Base-by-base conservation (phyloP, 805 yeast genomes). In the Candida berthetii region DNA sequence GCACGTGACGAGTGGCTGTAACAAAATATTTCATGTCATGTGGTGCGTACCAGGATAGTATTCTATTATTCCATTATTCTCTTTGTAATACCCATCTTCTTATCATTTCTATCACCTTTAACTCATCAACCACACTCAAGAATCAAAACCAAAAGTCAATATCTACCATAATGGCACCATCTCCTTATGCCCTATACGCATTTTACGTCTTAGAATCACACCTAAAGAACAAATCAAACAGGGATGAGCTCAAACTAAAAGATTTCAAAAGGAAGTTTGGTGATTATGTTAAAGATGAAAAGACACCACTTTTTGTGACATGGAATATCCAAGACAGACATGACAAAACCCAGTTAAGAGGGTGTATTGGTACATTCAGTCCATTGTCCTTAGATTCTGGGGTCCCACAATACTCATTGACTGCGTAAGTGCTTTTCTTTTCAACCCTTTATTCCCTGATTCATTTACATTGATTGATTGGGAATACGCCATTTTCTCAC, bases 361-460 rank as follows among this genome's bases (percentile, higher is more conserved):
- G 99, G 0, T 91, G 99, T 56, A 93, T 91, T 41, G 99, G 99
- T 1, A 90, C 96, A 0, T 93, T 93, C 58, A 65, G 70, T 16
- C 63, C 74, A 14, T 58, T 73, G 42, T 68, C 72, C 0, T 50
- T 85, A 2, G 79, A 72, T 15, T 39, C 54, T 1, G 96, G 93
- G 0, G 71, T 89, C 3, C 58, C 65, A 18, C 68, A 70, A 31
- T 91, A 81, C 55, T 71, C 96, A 0, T 40, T 82, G 15, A 62
- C 71, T 31, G 80, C 90, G 36, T 57, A 42, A 43, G 60, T 46
- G 17, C n/a, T n/a, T n/a, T n/a, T n/a, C n/a, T n/a, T n/a, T n/a
- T n/a, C n/a, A n/a, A n/a, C n/a, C n/a, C n/a, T n/a, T n/a, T n/a
- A n/a, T n/a, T n/a, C n/a, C n/a, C n/a, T n/a, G n/a, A n/a, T n/a